phyloP scores from a whole-genome alignment of 108 stramenopile genomes.

The Schizochytrium sp. region DNA sequence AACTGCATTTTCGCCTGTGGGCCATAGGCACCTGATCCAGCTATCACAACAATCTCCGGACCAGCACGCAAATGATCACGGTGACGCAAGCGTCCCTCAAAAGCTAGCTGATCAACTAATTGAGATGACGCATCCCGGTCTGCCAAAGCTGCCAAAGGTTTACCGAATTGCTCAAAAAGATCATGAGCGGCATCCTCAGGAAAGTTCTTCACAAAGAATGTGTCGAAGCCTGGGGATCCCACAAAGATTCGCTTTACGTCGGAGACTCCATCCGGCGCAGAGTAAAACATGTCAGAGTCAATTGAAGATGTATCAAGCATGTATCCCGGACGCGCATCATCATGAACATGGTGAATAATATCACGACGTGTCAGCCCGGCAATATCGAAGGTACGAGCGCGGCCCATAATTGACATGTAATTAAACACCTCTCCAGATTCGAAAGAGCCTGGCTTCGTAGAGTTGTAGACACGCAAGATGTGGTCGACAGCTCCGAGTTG shows the following conservation, averaged over 20 bases:
- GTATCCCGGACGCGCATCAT: neutral
- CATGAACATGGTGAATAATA: neutral
- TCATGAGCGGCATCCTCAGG: conserved; percentile 17
- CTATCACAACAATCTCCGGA: neutral
- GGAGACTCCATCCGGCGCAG: neutral
- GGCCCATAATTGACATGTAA: neutral
- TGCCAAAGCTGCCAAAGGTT: neutral
- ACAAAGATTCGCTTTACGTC: neutral
- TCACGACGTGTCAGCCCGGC: neutral
- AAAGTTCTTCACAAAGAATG: neutral
- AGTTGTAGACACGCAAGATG: conserved; percentile 77
- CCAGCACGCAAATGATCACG: too few species aligned
- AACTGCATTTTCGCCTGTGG: neutral
- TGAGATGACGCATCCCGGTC: neutral
- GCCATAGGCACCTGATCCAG: conserved; percentile 33
- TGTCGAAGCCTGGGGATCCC: neutral
- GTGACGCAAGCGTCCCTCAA: conserved; percentile 7
- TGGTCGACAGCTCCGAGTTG: conserved; percentile 84
- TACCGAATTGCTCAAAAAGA: conserved; percentile 50
- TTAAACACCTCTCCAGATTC: neutral
- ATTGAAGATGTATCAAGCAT: neutral
- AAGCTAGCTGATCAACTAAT: conserved; percentile 47
- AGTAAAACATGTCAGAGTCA: neutral
- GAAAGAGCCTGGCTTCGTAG: neutral
- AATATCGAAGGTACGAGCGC: neutral